Evolutionary conservation across 2,329 filamentous ascomycete genomes (phyloP), one percentile per base, ranked within the genome.

Genomic region (Penicillium concentricum): DNA sequence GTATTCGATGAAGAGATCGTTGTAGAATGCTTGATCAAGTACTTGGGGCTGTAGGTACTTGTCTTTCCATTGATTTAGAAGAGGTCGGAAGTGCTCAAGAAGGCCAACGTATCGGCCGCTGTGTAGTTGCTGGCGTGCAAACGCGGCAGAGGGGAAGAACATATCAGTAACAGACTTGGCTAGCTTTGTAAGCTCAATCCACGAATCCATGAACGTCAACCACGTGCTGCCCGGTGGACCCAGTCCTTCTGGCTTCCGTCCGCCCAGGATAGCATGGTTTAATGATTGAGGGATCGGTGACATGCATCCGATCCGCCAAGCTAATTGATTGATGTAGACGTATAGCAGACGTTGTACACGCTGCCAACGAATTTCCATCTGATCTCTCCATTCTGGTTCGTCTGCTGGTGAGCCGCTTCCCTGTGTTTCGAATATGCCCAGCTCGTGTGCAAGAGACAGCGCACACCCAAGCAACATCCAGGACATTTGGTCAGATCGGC

Each of bases 391-490:
- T 52, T 71, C 65, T 20, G 58, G 58, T 15, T 70, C 69, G 39
- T 68, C 65, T 6, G 64, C 65, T 5, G 51, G 53, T 0, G 53
- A 58, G n/a, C 61, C 57, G 35, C 61, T 67, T 43, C 70, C 71
- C 37, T 74, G 70, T 32, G 78, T 73, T 48, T 81, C 75, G 58
- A 82, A 78, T n/a, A 84, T 71, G 2, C 81, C 77, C 24, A 83
- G 69, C 59, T 83, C 81, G 51, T 83, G 80, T 1, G 80, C 78
- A 13, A 84, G 71, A 3, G 80, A 81, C 24, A 82, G 64, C 0
- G 80, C 82, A 61, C 78, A 80, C 2, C 82, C 82, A 39, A 85
- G 76, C 20, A 84, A 63, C 78, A 84, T 84, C 82, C 82, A 85
- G 0, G 82, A 84, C 82, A 85, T 84, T 3, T 82, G 78, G 62